Base-by-base conservation (phyloP, 1,284 basidiomycete species). In the Cutaneotrichosporon mucoides region DNA sequence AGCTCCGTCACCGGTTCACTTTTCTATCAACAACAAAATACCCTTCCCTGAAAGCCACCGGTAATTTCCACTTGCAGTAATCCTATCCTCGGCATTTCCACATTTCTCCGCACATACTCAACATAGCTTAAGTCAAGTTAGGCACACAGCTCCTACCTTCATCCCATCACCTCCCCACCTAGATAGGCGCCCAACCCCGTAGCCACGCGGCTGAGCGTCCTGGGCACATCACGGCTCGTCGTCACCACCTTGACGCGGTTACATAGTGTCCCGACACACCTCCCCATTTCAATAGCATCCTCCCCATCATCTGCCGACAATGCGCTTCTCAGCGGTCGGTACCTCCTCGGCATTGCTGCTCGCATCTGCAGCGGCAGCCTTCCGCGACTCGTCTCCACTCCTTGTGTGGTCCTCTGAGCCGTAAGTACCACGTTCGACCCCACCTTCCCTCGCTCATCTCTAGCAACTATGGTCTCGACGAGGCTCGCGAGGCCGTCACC, bases 381-480 rank as follows among this genome's bases (percentile, higher is more conserved):
- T 75, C 71, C 66, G 67, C 48, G 72, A 75, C 57, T 71, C 73
- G 7, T 72, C 73, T 2, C 75, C 75, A 4, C 64, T 76, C 38
- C 65, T 75, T 12, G 62, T 73, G 8, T 76, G 73, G 73, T 70
- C 71, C 8, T 70, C 71, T 10, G 59, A 65, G 43, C 65, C 69
- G 75, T 76, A 42, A 58, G 73, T 24, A 24, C 2, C 24, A 24
- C 24, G 24, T 24, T 70, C 24, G 38, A 3, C 1, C 40, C 3
- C n/a, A 8, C 42, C 42, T 44, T 34, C 16, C 9, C 16, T 35
- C 34, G 52, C 40, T 42, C n/a, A 12, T 15, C 7, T 5, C 16
- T 40, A 42, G 24, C 59, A 67, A 72, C 53, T 66, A 59, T 15
- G 63, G 58, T 13, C 58, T 73, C 12, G 24, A 46, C 4, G 70